Evolutionary conservation across 2,329 filamentous ascomycete genomes (phyloP), one percentile per base, ranked within the genome.

Genomic region (Aphanocladium album): DNA sequence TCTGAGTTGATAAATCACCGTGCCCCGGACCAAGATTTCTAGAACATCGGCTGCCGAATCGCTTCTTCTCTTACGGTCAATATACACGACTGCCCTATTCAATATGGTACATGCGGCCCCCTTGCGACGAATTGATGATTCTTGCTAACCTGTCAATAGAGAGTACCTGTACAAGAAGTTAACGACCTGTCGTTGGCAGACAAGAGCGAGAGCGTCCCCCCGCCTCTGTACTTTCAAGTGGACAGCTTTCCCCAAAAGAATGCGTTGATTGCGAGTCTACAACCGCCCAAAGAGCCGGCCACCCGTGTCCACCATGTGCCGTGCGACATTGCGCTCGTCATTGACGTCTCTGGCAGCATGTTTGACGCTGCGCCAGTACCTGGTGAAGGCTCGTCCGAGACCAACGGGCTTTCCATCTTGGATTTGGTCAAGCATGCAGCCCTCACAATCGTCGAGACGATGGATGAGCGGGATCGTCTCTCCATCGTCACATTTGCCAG

Each of bases 331-430:
- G 83, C 86, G 2, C 76, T 87, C 2, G 83, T 83, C 17, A 85
- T 87, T 58, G 84, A 87, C 66, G 76, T 86, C 16, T 87, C 84
- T 0, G 76, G 74, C 0, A 86, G 83, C 70, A 88, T 87, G 84
- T 55, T 62, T 1, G 57, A 62, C 0, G 65, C 70, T 1, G 83
- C 83, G 0, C 80, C 79, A 0, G 74, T 80, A 0, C 80, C 82
- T 0, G 77, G 76, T 16, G 73, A 77, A 6, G 67, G 70, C 17
- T 62, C 68, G 2, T 76, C 79, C 58, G 81, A 85, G 63, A 67
- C 76, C 21, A 77, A 77, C 1, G 83, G 83, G 0, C 71, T 86
- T 0, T 80, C 78, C 0, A 76, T 86, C 1, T 68, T 88, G 23
- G 85, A 87, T 64, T 75, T 87, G 23, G 80, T 80, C 46, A 86